phyloP scores from a whole-genome alignment of 768 basidiomycete species.

The Pisolithus tinctorius region DNA sequence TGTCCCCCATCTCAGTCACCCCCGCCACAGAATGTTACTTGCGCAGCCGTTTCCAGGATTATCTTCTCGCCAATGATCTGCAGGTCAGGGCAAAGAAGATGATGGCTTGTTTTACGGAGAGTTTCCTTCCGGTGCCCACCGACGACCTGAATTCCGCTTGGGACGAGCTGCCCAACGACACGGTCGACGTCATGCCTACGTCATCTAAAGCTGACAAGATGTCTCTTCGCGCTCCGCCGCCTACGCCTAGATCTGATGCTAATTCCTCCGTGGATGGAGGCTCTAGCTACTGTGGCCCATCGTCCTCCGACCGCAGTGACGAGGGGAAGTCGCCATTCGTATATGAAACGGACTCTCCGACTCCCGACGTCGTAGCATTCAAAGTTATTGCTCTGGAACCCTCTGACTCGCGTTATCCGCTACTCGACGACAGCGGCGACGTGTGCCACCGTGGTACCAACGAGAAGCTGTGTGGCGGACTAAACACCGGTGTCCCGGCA shows the following conservation, averaged over 20 bases:
- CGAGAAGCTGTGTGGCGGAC: background rate
- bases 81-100: constrained; percentile 11
- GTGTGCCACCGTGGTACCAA: background rate
- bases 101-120: constrained; percentile 10
- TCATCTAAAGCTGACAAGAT: background rate
- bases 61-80: constrained; percentile 11
- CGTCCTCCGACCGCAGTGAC: background rate
- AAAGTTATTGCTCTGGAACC: background rate
- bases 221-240: constrained; percentile 12
- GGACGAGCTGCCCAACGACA: constrained; percentile 22
- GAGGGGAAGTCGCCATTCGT: constrained; percentile 2
- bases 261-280: constrained; percentile 3
- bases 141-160: constrained; percentile 15
- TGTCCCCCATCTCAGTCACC: background rate
- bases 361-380: constrained; percentile 1
- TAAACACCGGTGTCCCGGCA: background rate
- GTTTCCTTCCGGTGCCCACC: constrained; percentile 14
- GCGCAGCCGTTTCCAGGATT: constrained; percentile 5
- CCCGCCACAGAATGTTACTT: constrained; percentile 7
- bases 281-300: background rate
- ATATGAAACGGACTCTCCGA: background rate
- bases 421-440: background rate
- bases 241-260: constrained; percentile 11
- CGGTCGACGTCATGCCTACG: constrained; percentile 4
- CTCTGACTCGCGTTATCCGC: background rate